Evolutionary conservation across 169 alveolate genomes (phyloP).

Genomic region (Eimeria brunetti): DNA sequence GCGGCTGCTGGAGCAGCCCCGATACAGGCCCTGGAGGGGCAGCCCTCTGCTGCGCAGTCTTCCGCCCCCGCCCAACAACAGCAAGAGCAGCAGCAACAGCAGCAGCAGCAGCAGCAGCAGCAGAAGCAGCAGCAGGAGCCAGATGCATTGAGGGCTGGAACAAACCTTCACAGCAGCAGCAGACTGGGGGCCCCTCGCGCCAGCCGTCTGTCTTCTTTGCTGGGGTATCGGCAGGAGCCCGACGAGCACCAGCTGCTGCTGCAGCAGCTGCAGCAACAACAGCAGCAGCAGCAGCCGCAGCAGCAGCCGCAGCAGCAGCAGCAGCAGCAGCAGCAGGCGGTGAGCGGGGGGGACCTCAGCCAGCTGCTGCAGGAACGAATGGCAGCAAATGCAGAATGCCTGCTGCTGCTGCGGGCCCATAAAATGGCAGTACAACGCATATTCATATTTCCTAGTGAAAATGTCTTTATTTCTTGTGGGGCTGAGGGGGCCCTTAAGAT

Average conservation of each 20-base stretch:
- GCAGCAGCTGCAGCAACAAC: constrained; percentile 40
- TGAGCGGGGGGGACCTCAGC: background rate
- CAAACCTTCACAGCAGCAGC: background rate
- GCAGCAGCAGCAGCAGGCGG: constrained; percentile 45
- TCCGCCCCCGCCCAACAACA: background rate
- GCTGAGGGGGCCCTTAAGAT: constrained; percentile 34
- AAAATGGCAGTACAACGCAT: background rate
- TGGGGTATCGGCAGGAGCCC: constrained; percentile 2
- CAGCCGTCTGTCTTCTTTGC: constrained; percentile 2
- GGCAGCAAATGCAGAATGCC: constrained; percentile 50
- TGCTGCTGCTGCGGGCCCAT: constrained; percentile 68
- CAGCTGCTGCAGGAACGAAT: constrained; percentile 27
- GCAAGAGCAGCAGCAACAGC: constrained; percentile 12
- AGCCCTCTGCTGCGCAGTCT: background rate
- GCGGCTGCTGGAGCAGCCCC: background rate
- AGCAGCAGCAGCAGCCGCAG: constrained; percentile 16
- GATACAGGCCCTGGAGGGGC: background rate
- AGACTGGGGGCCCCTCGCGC: background rate
- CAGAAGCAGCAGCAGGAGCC: constrained; percentile 24
- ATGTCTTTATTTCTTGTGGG: constrained; percentile 34
- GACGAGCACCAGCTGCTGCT: constrained; percentile 22
- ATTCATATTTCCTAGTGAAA: constrained; percentile 1
- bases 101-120: constrained; percentile 35
- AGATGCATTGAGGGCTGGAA: background rate
- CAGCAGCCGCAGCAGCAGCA: background rate